Evolutionary conservation across 2,329 filamentous ascomycete species (phyloP), one percentile per base, ranked within the genome.

Genomic region (Colletotrichum tofieldiae): DNA sequence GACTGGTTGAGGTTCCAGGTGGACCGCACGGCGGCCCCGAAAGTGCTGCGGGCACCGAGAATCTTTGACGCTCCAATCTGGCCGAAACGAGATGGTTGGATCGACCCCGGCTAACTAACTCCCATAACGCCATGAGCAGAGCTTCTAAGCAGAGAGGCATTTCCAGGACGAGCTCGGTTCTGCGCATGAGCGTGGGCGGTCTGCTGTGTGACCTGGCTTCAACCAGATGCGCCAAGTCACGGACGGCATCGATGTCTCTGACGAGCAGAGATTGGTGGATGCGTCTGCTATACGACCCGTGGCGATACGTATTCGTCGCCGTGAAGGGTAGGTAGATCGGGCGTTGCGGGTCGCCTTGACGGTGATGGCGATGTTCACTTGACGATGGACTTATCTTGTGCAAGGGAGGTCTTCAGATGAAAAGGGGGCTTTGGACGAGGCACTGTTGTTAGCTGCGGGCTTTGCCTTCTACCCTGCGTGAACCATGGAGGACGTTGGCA

Each of bases 201-300:
- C 67, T 67, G 67, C 32, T 49, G 63, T 61, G 67, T 61, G 45
- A 71, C 56, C 45, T 29, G 55, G 47, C 32, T 32, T 52, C 14
- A 35, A 32, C 7, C 41, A 35, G 63, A 43, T 35, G 67, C 23
- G 39, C 47, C 55, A 45, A 61, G 51, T 41, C 54, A 64, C 16
- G 61, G 18, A 43, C 23, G 20, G 61, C 49, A 32, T 52, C 45
- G n/a, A 41, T 20, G 26, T 29, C 18, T 43, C 26, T 52, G 32
- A 64, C 16, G 61, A 43, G 39, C 26, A 14, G 12, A 18, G 41
- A 18, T 26, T 14, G 58, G 6, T 47, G 6, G 12, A 4, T 47
- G 12, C n/a, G 32, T 49, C 43, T 43, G 29, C 43, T 9, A 26
- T 47, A 47, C 18, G 7, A 35, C 20, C 12, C 41, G 18, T 29